Conservation (phyloP, 2,329 filamentous ascomycete genomes). For the Cercospora janseana region DNA sequence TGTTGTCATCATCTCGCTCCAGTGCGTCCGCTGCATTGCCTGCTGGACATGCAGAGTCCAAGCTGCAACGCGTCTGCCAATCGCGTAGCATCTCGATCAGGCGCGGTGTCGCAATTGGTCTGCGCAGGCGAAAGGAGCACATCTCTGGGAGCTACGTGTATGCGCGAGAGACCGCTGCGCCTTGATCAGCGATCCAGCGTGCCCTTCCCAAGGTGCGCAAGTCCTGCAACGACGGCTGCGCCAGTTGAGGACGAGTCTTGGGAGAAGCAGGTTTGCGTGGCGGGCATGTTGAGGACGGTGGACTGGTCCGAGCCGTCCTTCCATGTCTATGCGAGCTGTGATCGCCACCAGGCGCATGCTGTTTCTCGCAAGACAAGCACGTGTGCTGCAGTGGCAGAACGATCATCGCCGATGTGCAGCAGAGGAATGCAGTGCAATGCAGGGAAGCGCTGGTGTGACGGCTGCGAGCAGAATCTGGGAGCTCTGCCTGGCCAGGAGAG, state of each 20-base stretch:
- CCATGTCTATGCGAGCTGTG: conserved; percentile 5
- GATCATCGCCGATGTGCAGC: conserved; percentile 17
- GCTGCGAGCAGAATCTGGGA: not conserved
- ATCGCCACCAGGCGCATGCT: conserved; percentile 10
- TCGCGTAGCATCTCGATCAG: not conserved
- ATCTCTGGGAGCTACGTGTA: not conserved
- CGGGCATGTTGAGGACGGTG: conserved; percentile 6
- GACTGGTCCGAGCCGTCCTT: conserved; percentile 5
- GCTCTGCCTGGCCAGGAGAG: not conserved
- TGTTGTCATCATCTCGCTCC: too few relatives aligned
- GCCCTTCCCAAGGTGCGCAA: not conserved
- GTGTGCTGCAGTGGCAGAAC: conserved; percentile 8
- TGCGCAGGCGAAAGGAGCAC: not conserved
- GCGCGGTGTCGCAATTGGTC: not conserved
- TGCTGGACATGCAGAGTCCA: conserved; percentile 8
- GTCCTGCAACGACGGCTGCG: not conserved
- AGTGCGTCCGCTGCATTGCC: too few relatives aligned
- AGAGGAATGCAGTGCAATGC: conserved; percentile 4
- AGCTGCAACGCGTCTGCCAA: too few relatives aligned
- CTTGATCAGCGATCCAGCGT: not conserved
- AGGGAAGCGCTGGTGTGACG: conserved; percentile 6
- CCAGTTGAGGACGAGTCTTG: conserved; percentile 4
- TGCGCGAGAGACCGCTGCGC: not conserved
- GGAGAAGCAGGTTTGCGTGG: not conserved
- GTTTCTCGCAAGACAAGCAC: conserved; percentile 15